phyloP scores from a whole-genome alignment of 177 flowering plant species.

The Vitis hybrid region DNA sequence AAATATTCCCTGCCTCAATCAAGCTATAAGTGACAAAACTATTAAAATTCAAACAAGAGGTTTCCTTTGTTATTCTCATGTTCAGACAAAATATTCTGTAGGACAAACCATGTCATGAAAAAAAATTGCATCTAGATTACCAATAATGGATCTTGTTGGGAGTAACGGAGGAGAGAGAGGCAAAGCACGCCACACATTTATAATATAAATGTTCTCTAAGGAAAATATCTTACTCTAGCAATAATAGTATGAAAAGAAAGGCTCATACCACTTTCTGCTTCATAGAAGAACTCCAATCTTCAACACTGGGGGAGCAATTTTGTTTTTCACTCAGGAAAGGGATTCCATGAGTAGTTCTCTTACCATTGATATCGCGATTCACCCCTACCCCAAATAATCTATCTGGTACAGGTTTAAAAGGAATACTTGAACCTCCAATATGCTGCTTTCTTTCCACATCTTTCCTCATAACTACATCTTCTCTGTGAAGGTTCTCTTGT shows the following conservation, averaged over 20 bases:
- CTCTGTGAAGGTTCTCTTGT: constrained; percentile 15
- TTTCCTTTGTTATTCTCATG: too few species aligned
- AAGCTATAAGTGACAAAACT: too few species aligned
- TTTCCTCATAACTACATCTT: constrained; percentile 16
- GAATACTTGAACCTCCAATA: constrained; percentile 13
- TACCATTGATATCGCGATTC: constrained; percentile 17
- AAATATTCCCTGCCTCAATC: too few species aligned
- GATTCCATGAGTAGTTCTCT: constrained; percentile 15
- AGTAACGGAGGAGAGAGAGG: too few species aligned
- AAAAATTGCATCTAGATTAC: too few species aligned
- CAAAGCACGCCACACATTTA: neutral
- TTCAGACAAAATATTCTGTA: too few species aligned
- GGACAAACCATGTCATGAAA: too few species aligned
- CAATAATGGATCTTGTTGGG: too few species aligned
- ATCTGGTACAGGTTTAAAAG: constrained; percentile 18
- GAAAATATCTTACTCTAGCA: neutral
- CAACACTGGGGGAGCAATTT: constrained; percentile 11
- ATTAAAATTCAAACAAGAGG: too few species aligned
- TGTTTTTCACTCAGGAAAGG: constrained; percentile 23
- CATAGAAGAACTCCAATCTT: constrained; percentile 21
- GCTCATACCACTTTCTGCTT: constrained; percentile 28
- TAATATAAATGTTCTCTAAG: neutral
- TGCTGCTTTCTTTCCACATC: constrained; percentile 4
- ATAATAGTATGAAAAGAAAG: constrained; percentile 4
- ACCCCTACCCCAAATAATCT: constrained; percentile 6